phyloP scores from a whole-genome alignment of 2,329 filamentous ascomycete species.

The Nigrospora sphaerica region DNA sequence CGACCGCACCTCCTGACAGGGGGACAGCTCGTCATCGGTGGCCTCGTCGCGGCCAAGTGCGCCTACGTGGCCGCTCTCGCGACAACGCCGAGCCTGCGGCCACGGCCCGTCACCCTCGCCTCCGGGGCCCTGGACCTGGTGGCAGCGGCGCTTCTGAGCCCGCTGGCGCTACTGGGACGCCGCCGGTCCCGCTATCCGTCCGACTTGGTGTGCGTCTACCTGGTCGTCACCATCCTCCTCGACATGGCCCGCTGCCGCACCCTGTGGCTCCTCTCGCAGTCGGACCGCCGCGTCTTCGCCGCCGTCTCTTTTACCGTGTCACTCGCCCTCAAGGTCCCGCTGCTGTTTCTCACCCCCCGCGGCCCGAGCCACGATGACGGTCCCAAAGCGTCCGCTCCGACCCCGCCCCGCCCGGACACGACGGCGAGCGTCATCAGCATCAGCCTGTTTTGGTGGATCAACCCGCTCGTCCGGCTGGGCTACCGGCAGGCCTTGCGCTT shows the following conservation, averaged over 20 bases:
- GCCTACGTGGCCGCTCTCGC: neutral
- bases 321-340: constrained; percentile 24
- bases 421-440: constrained; percentile 25
- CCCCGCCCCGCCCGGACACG: constrained; percentile 30
- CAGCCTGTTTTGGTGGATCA: neutral
- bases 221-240: constrained; percentile 34
- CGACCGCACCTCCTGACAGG: neutral
- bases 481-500: too few species aligned
- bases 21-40: neutral
- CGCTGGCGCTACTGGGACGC: constrained; percentile 6
- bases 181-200: constrained; percentile 28
- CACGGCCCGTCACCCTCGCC: too few species aligned
- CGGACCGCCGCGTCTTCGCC: constrained; percentile 24
- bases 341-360: constrained; percentile 30
- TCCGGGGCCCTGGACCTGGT: too few species aligned
- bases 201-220: constrained; percentile 30
- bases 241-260: constrained; percentile 36
- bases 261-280: constrained; percentile 26
- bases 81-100: neutral
- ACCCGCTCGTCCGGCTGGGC: too few species aligned
- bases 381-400: too few species aligned
- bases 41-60: neutral
- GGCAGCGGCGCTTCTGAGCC: neutral
- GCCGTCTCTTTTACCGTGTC: constrained; percentile 24
- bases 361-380: constrained; percentile 28